Evolutionary conservation across 352 stramenopile species (phyloP).

Genomic region (Phytopythium kandeliae): DNA sequence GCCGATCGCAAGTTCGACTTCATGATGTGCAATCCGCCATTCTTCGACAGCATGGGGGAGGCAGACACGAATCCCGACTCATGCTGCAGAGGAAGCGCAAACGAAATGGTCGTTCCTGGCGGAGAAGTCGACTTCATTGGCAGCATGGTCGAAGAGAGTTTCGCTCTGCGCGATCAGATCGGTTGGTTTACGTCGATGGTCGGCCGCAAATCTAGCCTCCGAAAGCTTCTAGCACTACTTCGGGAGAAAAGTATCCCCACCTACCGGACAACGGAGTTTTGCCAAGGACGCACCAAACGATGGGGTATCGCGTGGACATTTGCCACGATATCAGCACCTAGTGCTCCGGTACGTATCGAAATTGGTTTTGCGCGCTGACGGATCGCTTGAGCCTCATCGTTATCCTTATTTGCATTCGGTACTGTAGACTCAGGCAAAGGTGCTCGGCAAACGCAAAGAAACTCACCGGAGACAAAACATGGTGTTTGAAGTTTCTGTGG

Average conservation of each 20-base stretch:
- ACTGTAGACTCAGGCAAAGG: conserved; percentile 36
- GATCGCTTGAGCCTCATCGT: no score
- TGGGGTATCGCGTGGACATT: conserved; percentile 96
- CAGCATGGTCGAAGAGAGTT: conserved; percentile 91
- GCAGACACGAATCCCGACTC: conserved; percentile 72
- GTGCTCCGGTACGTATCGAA: conserved; percentile 26
- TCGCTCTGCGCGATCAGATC: conserved; percentile 64
- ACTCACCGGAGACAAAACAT: conserved; percentile 47
- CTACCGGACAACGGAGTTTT: conserved; percentile 92
- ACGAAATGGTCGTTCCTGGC: conserved; percentile 85
- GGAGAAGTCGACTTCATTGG: conserved; percentile 94
- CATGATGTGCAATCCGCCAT: conserved; percentile 97
- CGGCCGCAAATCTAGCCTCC: conserved; percentile 89
- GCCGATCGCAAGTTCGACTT: conserved; percentile 70
- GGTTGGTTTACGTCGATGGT: conserved; percentile 95
- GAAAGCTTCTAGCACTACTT: conserved; percentile 83
- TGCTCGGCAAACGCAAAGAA: conserved; percentile 82
- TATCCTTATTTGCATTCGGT: no score
- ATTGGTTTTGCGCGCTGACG: background rate
- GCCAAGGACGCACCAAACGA: conserved; percentile 88
- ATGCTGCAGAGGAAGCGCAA: conserved; percentile 63
- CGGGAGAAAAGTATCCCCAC: conserved; percentile 58
- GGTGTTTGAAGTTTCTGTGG: conserved; percentile 37
- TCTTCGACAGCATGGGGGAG: conserved; percentile 85
- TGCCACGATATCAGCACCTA: conserved; percentile 16